Base-by-base conservation (phyloP, 768 basidiomycete species). In the Boletellus ananas region DNA sequence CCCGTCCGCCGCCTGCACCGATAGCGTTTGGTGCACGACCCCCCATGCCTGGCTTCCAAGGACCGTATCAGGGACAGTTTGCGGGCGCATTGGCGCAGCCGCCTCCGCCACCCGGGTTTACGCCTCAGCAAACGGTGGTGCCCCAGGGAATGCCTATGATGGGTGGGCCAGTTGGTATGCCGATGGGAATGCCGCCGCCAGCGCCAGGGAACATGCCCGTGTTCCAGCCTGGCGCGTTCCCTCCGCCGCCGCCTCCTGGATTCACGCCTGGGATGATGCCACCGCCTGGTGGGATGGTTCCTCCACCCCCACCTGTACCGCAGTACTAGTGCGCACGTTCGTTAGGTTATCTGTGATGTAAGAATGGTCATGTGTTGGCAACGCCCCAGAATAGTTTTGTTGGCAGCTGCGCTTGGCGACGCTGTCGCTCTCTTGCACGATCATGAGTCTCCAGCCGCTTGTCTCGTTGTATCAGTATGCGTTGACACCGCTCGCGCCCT, bases 51-150 rank as follows among this genome's bases (percentile, higher is more conserved):
- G 86, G 84, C 1, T 90, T 79, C 61, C 83, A 83, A 58, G 86
- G 82, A 14, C 85, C 83, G 1, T 88, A 90, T 61, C 84, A 89
- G 72, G 93, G 93, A n/a, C 93, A 94, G 70, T 95, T 93, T 63
- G 93, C 93, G 10, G 93, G 93, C 34, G 86, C 79, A 14, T 77
- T 96, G 48, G 88, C 91, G 3, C 84, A 80, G 43, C 87, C 88
- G 0, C 84, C 87, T 2, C 89, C 90, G 0, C 89, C 90, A 0
- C 81, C 86, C 43, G 90, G 89, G 10, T 90, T 90, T 51, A 79
- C 83, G 0, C 80, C 81, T 17, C 86, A 87, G 58, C 84, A 85
- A 62, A 82, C 84, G 5, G 74, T 86, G 35, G 71, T 84, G 55
- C 79, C 80, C 18, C 70, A 62, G 41, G 52, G 52, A 4, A 69